A percentile compares a stretch with the other conserved stretches of the same genome.
Evolutionary conservation across 129 eudicot species (phyloP).

Genomic region (Dittrichia graveolens): DNA sequence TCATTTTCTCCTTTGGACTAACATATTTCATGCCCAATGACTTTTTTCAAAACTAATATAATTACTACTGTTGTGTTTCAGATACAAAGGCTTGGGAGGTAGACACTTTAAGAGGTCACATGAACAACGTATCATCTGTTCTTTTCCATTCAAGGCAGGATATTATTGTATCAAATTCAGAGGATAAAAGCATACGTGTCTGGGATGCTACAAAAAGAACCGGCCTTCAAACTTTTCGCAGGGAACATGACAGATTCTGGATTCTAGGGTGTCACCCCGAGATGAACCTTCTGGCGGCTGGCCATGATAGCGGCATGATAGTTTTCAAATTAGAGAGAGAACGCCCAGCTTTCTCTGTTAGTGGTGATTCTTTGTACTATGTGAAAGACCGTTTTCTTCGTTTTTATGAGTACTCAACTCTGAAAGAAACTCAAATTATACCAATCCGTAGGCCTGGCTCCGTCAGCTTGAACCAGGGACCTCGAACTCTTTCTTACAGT

Average conservation of each 20-base stretch:
- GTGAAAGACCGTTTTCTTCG: constrained; percentile 68
- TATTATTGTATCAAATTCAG: constrained; percentile 49
- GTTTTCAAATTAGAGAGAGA: constrained; percentile 70
- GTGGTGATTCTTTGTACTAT: constrained; percentile 53
- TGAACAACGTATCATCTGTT: constrained; percentile 74
- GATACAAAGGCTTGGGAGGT: constrained; percentile 86
- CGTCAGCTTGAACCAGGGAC: constrained; percentile 57
- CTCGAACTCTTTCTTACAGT: constrained; percentile 63
- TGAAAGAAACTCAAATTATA: constrained; percentile 57
- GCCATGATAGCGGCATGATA: constrained; percentile 67
- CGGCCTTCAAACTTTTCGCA: constrained; percentile 47
- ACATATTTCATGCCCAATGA: too few species aligned
- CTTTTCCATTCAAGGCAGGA: constrained; percentile 45
- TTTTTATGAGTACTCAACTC: constrained; percentile 57
- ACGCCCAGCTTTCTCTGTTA: constrained; percentile 66
- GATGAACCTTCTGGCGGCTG: constrained; percentile 54
- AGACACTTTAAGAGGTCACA: constrained; percentile 75
- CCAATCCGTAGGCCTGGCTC: constrained; percentile 76
- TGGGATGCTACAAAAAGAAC: constrained; percentile 54
- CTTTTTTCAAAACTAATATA: too few species aligned
- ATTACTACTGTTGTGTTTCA: constrained; percentile 19
- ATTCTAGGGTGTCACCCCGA: constrained; percentile 48
- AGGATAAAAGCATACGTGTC: constrained; percentile 48
- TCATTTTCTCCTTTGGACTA: too few species aligned
- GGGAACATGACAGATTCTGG: constrained; percentile 56